Evolutionary conservation across 108 stramenopile species (phyloP).

Genomic region (Cyclostephanos tholiformis): DNA sequence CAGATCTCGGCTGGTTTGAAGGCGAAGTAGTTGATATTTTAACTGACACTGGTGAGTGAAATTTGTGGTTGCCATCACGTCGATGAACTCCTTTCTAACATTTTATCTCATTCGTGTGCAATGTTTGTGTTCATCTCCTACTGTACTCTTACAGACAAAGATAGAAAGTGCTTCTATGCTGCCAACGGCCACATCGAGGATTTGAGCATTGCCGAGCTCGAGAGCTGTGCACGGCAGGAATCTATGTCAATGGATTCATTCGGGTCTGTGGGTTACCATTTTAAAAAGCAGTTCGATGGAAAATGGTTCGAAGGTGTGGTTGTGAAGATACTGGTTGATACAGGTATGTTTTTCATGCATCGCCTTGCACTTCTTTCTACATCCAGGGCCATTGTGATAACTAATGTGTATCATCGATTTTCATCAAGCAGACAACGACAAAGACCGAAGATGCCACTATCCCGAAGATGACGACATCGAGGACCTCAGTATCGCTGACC

Average conservation of each 20-base stretch:
- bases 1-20: slow-evolving; percentile 17
- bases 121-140: background rate
- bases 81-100: background rate
- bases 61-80: background rate
- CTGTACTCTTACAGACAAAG: slow-evolving; percentile 7
- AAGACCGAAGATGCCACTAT: slow-evolving; percentile 28
- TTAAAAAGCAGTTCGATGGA: slow-evolving; percentile 28
- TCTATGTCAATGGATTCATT: background rate
- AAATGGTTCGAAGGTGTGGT: slow-evolving; percentile 30
- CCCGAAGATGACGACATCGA: slow-evolving; percentile 32
- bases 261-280: slow-evolving; percentile 15
- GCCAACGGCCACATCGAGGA: slow-evolving; percentile 24
- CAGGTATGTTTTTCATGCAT: slow-evolving; percentile 14
- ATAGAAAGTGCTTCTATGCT: slow-evolving; percentile 18
- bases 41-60: slow-evolving; percentile 19
- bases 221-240: slow-evolving; percentile 4
- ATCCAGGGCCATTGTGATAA: background rate
- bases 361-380: background rate
- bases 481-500: slow-evolving; percentile 25
- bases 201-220: slow-evolving; percentile 16
- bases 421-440: slow-evolving; percentile 13
- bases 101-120: slow-evolving; percentile 3
- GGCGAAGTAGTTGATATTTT: slow-evolving; percentile 25
- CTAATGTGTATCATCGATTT: background rate
- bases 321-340: slow-evolving; percentile 18